These are phyloP conservation scores for Trametes villosa DNA, from an alignment of 768 basidiomycete genomes.

Conservation along the genomic window DNA sequence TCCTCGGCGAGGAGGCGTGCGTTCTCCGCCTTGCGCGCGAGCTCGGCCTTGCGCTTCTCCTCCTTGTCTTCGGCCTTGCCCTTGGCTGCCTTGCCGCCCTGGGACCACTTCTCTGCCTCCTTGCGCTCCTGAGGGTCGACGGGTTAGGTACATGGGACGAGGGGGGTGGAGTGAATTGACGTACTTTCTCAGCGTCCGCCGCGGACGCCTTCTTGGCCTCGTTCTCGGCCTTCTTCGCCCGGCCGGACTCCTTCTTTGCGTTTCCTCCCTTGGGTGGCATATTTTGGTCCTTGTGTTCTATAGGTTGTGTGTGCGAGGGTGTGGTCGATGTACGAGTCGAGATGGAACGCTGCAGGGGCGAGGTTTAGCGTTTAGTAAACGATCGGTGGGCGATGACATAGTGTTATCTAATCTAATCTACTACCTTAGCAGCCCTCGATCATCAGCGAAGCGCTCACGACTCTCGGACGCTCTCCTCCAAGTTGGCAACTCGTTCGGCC, in stretches of 20 bases:
- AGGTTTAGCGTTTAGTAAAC: too few species aligned
- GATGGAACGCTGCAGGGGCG: too few species aligned
- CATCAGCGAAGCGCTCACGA: too few species aligned
- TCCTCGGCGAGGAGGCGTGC: conserved; percentile 88
- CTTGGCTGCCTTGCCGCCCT: conserved; percentile 54
- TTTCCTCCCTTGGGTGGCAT: conserved; percentile 92
- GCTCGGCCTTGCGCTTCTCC: conserved; percentile 78
- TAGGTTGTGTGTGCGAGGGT: background rate
- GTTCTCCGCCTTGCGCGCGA: conserved; percentile 86
- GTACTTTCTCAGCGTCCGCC: conserved; percentile 63
- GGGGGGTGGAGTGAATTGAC: conserved; percentile 12
- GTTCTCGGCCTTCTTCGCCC: conserved; percentile 92
- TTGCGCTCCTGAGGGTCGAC: conserved; percentile 59
- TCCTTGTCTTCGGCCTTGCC: conserved; percentile 72
- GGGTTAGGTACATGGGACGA: background rate
- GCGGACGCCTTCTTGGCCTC: conserved; percentile 78
- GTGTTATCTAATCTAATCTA: conserved; percentile 4
- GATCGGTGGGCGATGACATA: conserved; percentile 4
- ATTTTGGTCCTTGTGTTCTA: background rate
- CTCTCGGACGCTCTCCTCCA: too few species aligned
- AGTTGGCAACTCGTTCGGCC: too few species aligned
- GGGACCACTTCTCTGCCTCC: conserved; percentile 71
- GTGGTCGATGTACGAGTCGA: too few species aligned
- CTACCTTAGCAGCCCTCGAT: too few species aligned
- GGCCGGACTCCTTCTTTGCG: conserved; percentile 89